These are phyloP conservation scores for Nicotiana undulata DNA, from an alignment of 257 asterid species.

Conservation along the genomic window DNA sequence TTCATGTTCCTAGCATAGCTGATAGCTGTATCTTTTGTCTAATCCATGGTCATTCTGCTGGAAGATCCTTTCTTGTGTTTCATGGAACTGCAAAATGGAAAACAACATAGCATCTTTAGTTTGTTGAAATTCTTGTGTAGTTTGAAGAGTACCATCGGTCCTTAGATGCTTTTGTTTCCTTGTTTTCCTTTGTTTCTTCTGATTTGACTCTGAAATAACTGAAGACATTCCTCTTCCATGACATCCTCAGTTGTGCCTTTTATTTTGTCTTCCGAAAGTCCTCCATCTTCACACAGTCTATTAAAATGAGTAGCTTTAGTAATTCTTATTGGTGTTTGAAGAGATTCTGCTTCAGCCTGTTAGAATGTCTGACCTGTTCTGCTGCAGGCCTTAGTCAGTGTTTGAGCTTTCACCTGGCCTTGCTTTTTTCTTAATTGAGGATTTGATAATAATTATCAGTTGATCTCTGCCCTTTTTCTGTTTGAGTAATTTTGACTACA, in stretches of 20 bases:
- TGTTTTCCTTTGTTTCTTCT: neutral
- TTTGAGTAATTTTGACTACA: neutral
- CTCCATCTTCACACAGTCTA: conserved; percentile 1
- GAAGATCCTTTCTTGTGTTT: neutral
- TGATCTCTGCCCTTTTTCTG: neutral
- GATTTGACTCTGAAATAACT: neutral
- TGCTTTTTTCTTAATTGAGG: neutral
- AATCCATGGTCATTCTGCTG: neutral
- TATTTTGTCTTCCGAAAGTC: neutral
- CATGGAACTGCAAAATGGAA: conserved; percentile 1
- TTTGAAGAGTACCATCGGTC: neutral
- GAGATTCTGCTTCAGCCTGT: neutral
- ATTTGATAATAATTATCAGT: neutral
- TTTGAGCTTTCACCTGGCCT: neutral
- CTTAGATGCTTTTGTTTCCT: neutral
- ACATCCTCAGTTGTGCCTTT: neutral
- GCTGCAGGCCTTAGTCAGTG: neutral
- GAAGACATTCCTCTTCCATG: neutral
- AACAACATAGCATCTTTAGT: neutral
- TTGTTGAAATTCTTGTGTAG: neutral
- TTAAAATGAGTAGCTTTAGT: neutral
- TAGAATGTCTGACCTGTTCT: neutral
- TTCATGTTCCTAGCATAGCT: neutral
- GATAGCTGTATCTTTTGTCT: neutral
- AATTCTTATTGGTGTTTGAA: neutral